A percentile compares a stretch with the other conserved stretches of the same genome.
phyloP scores from a whole-genome alignment of 805 yeast species.

The Saccharomycopsis oosterbeekiorum region DNA sequence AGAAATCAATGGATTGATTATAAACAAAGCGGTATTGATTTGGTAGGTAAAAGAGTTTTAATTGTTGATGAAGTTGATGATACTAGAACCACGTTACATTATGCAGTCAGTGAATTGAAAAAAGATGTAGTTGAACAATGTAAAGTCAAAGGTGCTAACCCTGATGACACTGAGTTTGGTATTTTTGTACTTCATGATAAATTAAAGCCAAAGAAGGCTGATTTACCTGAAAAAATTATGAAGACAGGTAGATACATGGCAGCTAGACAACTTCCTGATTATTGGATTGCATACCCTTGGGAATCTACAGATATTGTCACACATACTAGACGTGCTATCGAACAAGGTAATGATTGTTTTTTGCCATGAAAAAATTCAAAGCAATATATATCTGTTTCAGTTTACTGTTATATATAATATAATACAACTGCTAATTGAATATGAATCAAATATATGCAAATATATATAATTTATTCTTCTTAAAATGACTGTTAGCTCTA shows the following conservation, averaged over 20 bases:
- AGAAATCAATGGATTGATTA: constrained; percentile 83
- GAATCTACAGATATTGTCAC: constrained; percentile 65
- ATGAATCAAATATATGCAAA: not conserved
- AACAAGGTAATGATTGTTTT: constrained; percentile 59
- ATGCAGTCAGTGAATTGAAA: constrained; percentile 64
- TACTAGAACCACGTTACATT: constrained; percentile 75
- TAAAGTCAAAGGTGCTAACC: constrained; percentile 38
- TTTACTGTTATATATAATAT: not conserved
- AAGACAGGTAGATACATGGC: constrained; percentile 56
- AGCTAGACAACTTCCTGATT: constrained; percentile 66
- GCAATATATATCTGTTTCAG: not conserved
- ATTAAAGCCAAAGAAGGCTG: constrained; percentile 60
- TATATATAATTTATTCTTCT: not conserved
- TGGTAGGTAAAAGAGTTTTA: constrained; percentile 61
- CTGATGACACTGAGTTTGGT: constrained; percentile 54
- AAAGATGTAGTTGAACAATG: constrained; percentile 62
- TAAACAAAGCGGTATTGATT: constrained; percentile 36
- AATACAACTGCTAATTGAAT: too few relatives aligned
- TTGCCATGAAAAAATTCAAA: constrained; percentile 5
- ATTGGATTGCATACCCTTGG: constrained; percentile 87
- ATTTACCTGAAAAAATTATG: constrained; percentile 54
- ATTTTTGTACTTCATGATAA: constrained; percentile 75
- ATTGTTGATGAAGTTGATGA: constrained; percentile 83
- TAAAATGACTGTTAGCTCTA: too few relatives aligned
- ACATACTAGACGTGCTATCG: constrained; percentile 62